Evolutionary conservation across 495 filamentous ascomycete genomes (phyloP).

Genomic region (Collariella sp.): DNA sequence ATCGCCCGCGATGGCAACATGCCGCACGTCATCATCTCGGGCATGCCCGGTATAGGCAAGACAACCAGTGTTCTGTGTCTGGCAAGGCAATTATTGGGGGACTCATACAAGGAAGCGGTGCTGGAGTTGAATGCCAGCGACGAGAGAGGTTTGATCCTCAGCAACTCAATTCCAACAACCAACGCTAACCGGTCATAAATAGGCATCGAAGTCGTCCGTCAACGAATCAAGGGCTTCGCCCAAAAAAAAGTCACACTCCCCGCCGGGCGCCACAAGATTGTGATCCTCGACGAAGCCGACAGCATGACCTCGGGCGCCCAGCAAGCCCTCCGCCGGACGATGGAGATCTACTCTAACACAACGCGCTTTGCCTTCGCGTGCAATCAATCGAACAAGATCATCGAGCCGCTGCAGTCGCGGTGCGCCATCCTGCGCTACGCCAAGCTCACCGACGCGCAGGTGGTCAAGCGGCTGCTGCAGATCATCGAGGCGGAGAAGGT

Average conservation of each 20-base stretch:
- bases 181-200: background rate
- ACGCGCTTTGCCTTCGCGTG: constrained; percentile 98
- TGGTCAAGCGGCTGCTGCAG: constrained; percentile 82
- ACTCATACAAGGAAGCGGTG: constrained; percentile 96
- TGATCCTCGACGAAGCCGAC: constrained; percentile 97
- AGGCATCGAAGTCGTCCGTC: constrained; percentile 97
- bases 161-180: background rate
- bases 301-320: constrained; percentile 96
- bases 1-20: constrained; percentile 99
- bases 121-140: constrained; percentile 94
- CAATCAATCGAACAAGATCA: constrained; percentile 99
- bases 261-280: constrained; percentile 81
- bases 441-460: constrained; percentile 82
- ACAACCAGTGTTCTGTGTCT: constrained; percentile 94
- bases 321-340: constrained; percentile 89
- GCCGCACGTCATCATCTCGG: constrained; percentile 98
- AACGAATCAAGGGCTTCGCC: constrained; percentile 96
- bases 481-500: constrained; percentile 85
- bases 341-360: constrained; percentile 98
- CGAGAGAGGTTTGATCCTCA: constrained; percentile 58
- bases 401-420: constrained; percentile 92
- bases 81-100: constrained; percentile 82
- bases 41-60: constrained; percentile 98
- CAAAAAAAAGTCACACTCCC: constrained; percentile 99
- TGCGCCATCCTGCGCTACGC: constrained; percentile 96